Base-by-base conservation (phyloP, 1,139 yeast species). In the Debaryomyces nepalensis region DNA sequence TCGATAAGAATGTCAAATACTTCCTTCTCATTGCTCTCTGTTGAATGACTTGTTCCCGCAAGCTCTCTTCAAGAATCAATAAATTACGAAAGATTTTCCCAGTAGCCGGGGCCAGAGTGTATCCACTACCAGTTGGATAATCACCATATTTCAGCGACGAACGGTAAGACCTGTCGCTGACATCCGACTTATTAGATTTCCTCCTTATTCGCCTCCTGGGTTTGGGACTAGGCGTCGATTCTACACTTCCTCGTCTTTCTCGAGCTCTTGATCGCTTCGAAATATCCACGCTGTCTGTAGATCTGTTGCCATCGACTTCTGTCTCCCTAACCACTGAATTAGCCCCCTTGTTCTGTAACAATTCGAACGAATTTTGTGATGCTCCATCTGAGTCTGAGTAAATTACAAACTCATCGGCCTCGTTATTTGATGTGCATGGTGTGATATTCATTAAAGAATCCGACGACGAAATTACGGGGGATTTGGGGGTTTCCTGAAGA, bases 81-180 rank as follows among this genome's bases (percentile, higher is more conserved):
- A 93, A 64, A 59, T 90, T 89, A 40, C 96, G 77, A 56, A 86
- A 88, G 16, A 86, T 80, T 65, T 83, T 82, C 3, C 93, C 86
- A 0, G 88, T 78, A 5, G 83, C 79, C 1, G 88, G 80, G 37
- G 68, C 64, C 58, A 65, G 69, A 1, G 75, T 64, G 48, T 70
- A 70, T 3, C 76, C 76, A 14, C 69, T 57, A 3, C 72, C 73
- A 15, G 58, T 44, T 5, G 51, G 55, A 35, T 50, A 49, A 27
- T 54, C 60, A 15, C 50, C 47, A 37, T 45, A 40, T 36, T 48
- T 52, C 31, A 48, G 33, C 14, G 54, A 48, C 10, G 46, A 42
- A 7, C 46, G 38, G 24, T 42, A 39, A 9, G 67, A 62, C 26
- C 48, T 52, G 26, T 64, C 70, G 42, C 69, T 59, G 14, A 51